A percentile compares a stretch with the other conserved stretches of the same genome.
Evolutionary conservation across 306 rosid genomes (phyloP).

Genomic region (Prunus mongolica): DNA sequence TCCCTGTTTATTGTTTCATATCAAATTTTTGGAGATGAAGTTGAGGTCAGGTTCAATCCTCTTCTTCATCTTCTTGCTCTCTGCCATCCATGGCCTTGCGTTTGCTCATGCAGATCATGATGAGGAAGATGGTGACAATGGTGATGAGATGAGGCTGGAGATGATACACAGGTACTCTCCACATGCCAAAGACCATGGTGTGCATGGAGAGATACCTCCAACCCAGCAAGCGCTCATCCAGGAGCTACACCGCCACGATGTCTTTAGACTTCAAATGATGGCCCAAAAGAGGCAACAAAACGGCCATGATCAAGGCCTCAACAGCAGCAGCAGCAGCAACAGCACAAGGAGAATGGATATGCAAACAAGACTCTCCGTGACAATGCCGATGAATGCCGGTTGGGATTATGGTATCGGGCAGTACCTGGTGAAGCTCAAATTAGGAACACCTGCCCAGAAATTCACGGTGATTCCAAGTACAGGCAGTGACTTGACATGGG

Average conservation of each 20-base stretch:
- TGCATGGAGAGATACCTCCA: neutral
- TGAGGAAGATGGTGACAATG: neutral
- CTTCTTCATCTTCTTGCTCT: slow-evolving; percentile 30
- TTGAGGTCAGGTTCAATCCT: slow-evolving; percentile 1
- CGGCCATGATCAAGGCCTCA: neutral
- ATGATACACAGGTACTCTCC: slow-evolving; percentile 47
- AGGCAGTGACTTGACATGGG: slow-evolving; percentile 80
- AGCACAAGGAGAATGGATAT: slow-evolving; percentile 15
- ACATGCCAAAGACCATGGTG: neutral
- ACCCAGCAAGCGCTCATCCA: slow-evolving; percentile 13
- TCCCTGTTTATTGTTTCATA: neutral
- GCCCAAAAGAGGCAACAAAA: slow-evolving; percentile 2
- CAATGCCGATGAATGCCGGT: slow-evolving; percentile 47
- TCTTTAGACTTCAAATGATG: slow-evolving; percentile 17
- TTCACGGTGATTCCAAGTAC: slow-evolving; percentile 65
- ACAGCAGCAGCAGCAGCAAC: neutral
- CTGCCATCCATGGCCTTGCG: slow-evolving; percentile 8
- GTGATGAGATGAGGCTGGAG: slow-evolving; percentile 30
- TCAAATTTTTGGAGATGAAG: neutral
- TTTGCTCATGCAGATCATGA: neutral
- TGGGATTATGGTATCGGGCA: slow-evolving; percentile 50
- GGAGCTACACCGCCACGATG: slow-evolving; percentile 41
- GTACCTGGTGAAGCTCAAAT: slow-evolving; percentile 53
- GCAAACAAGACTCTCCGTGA: slow-evolving; percentile 11
- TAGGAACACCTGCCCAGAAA: slow-evolving; percentile 62